Evolutionary conservation across 2,329 filamentous ascomycete genomes (phyloP).

Genomic region (Aspergillus phoenicis): DNA sequence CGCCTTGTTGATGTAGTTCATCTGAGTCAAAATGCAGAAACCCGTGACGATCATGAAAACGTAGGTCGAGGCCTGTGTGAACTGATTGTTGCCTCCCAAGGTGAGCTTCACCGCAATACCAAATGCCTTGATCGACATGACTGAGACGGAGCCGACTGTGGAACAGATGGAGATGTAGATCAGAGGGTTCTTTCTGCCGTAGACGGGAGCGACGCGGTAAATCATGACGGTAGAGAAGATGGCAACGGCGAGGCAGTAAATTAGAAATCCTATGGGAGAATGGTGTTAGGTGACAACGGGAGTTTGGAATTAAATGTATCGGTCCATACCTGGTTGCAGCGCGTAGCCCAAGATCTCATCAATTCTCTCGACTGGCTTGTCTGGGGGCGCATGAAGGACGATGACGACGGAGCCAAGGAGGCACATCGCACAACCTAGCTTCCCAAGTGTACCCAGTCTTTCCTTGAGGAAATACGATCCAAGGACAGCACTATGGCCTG

Average conservation of each 20-base stretch:
- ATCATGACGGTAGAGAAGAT: conserved; percentile 93
- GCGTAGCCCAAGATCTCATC: conserved; percentile 91
- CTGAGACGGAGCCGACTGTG: conserved; percentile 92
- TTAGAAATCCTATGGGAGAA: conserved; percentile 70
- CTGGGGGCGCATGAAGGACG: conserved; percentile 92
- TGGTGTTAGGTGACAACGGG: conserved; percentile 5
- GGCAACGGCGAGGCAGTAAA: conserved; percentile 79
- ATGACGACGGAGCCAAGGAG: conserved; percentile 96
- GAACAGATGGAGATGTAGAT: conserved; percentile 98
- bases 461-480: conserved; percentile 94
- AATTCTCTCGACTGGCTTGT: conserved; percentile 86
- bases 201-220: conserved; percentile 83
- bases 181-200: conserved; percentile 93
- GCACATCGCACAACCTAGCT: conserved; percentile 93
- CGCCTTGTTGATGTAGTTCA: conserved; percentile 99
- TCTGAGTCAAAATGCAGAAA: conserved; percentile 96
- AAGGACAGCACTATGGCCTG: conserved; percentile 69
- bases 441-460: conserved; percentile 84
- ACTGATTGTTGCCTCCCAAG: conserved; percentile 90
- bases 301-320: neutral
- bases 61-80: conserved; percentile 91
- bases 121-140: conserved; percentile 99
- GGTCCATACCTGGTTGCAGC: conserved; percentile 75
- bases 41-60: conserved; percentile 92
- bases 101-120: conserved; percentile 97